Conservation (phyloP, 768 basidiomycete genomes). For the Panus rudis region DNA sequence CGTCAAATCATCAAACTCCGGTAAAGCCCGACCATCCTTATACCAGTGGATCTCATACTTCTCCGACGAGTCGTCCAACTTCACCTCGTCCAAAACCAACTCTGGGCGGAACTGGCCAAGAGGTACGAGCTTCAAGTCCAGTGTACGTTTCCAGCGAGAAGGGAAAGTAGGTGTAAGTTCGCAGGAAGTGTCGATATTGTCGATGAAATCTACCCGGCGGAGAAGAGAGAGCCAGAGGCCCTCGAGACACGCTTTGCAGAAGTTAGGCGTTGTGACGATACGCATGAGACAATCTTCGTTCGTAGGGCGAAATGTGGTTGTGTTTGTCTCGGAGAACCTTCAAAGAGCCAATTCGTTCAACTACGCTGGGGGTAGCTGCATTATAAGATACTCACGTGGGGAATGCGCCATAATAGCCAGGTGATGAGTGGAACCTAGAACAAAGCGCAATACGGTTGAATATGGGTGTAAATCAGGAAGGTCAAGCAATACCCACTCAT, state of each 20-base stretch:
- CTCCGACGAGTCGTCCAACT: constrained; percentile 28
- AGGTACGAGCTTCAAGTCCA: constrained; percentile 49
- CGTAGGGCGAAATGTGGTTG: constrained; percentile 71
- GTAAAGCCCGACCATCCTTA: constrained; percentile 38
- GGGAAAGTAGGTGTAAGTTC: constrained; percentile 1
- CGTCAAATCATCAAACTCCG: constrained; percentile 45
- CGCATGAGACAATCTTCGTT: constrained; percentile 84
- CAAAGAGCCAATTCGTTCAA: not conserved
- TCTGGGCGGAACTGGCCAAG: constrained; percentile 49
- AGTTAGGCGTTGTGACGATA: constrained; percentile 56
- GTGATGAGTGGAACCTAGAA: constrained; percentile 49
- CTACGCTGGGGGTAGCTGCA: not conserved
- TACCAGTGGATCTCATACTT: constrained; percentile 53
- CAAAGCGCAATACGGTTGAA: constrained; percentile 5
- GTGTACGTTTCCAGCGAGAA: constrained; percentile 22
- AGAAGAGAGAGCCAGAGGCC: constrained; percentile 68
- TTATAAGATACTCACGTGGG: constrained; percentile 50
- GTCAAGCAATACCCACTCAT: constrained; percentile 39
- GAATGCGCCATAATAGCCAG: constrained; percentile 58
- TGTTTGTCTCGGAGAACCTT: constrained; percentile 59
- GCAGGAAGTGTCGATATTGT: constrained; percentile 40
- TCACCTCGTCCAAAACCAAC: constrained; percentile 13
- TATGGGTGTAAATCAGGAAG: not conserved
- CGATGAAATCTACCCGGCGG: constrained; percentile 52
- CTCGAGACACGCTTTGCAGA: constrained; percentile 70